Conservation (phyloP, 192 early-diverging fungal genomes). For the Coemansia reversa region DNA sequence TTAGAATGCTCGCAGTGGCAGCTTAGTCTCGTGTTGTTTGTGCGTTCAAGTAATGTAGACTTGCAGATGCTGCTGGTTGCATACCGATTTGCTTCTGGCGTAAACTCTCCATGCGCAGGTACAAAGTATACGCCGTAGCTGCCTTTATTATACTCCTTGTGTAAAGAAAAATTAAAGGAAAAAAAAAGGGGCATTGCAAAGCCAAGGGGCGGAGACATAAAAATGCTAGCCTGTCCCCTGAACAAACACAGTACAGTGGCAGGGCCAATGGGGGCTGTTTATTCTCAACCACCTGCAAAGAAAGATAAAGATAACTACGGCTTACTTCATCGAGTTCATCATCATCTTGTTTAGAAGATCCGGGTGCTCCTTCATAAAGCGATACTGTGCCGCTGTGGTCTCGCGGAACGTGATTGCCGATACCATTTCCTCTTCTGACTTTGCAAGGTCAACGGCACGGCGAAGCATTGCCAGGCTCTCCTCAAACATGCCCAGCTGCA, state of each 20-base stretch:
- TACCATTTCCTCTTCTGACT: slow-evolving; percentile 88
- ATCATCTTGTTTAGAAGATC: slow-evolving; percentile 58
- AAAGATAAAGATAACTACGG: not conserved
- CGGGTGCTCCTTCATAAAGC: slow-evolving; percentile 58
- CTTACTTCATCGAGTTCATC: slow-evolving; percentile 30
- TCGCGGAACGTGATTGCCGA: slow-evolving; percentile 75
- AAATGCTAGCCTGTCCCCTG: no score
- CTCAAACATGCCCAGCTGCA: slow-evolving; percentile 82
- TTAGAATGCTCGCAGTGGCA: no score
- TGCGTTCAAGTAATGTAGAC: no score
- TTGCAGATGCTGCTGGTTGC: slow-evolving; percentile 2
- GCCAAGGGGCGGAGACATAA: no score
- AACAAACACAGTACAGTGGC: not conserved
- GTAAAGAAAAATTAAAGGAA: slow-evolving; percentile 3
- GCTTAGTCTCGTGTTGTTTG: no score
- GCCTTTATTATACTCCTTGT: not conserved
- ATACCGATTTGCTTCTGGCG: slow-evolving; percentile 68
- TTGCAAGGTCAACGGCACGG: slow-evolving; percentile 74
- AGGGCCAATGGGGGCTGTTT: not conserved
- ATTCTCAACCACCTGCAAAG: not conserved
- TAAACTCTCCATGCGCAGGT: slow-evolving; percentile 37
- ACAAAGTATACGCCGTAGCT: not conserved
- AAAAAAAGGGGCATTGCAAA: not conserved
- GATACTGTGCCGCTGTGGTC: slow-evolving; percentile 61
- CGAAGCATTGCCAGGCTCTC: slow-evolving; percentile 84